Evolutionary conservation across 2,329 filamentous ascomycete species (phyloP).

Genomic region (Verticillium alfalfae): DNA sequence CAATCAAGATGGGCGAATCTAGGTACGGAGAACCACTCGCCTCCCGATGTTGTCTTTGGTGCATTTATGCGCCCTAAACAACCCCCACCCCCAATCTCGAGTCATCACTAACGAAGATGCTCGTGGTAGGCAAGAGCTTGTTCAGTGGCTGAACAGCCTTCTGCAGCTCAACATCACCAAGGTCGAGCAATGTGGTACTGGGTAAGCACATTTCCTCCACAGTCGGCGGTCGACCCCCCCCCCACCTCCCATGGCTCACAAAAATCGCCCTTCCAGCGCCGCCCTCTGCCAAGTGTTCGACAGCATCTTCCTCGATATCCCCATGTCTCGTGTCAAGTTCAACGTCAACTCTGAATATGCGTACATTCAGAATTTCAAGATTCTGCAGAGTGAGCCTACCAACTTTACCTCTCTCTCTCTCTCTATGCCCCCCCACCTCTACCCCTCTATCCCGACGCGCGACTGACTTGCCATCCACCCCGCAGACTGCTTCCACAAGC

Average conservation of each 20-base stretch:
- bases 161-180: constrained; percentile 97
- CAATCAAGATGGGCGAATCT: constrained; percentile 56
- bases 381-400: constrained; percentile 75
- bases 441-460: constrained; percentile 5
- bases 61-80: neutral
- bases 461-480: neutral
- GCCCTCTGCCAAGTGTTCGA: constrained; percentile 97
- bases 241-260: neutral
- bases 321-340: constrained; percentile 96
- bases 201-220: constrained; percentile 50
- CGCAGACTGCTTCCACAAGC: constrained; percentile 75
- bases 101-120: neutral
- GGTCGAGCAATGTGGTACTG: constrained; percentile 98
- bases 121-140: constrained; percentile 76
- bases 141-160: constrained; percentile 95
- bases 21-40: constrained; percentile 33
- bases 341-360: constrained; percentile 96
- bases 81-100: neutral
- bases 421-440: constrained; percentile 1
- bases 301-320: constrained; percentile 93
- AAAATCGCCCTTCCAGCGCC: constrained; percentile 52
- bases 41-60: neutral
- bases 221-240: no score
- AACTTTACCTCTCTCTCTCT: neutral
- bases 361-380: constrained; percentile 97